Base-by-base conservation (phyloP, 768 basidiomycete genomes). In the Sarcomyxa edulis region DNA sequence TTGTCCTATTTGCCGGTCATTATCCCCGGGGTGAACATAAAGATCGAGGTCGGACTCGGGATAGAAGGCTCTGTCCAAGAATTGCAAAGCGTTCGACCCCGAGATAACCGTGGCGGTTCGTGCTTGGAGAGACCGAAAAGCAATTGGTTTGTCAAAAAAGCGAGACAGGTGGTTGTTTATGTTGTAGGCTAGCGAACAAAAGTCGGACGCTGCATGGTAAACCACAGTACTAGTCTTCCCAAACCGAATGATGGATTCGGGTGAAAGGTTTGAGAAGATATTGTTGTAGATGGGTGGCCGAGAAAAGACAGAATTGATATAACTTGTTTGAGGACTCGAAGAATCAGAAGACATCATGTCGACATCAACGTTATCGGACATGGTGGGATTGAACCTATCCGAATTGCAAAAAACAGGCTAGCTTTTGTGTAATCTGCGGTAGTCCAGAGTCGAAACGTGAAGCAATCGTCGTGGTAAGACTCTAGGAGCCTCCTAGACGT, bases 61-160 rank as follows among this genome's bases (percentile, higher is more conserved):
- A 43, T 74, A 76, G 25, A 54, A 53, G 0, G 57, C 46, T 11
- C 72, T 49, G 34, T 70, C 67, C 28, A 79, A 59, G 45, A 76
- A 74, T 35, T 78, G 76, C 2, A 77, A 61, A 0, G 73, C 76
- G 18, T 55, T 59, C 0, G 76, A 76, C 7, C 76, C 76, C 2
- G 76, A 78, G 15, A 79, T 66, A 15, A 78, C 45, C 0, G 65
- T 63, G 28, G 61, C 66, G 0, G 70, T 73, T 12, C 39, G 47
- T 0, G 59, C 62, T 48, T 72, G 74, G 3, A 74, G 53, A 4
- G 45, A 49, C 11, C 74, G 64, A 40, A 76, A 77, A 12, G 14
- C 27, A 6, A 37, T 7, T n/a, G 41, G 41, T 16, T 36, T 20
- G 4, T 9, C 3, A n/a, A 43, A 30, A 25, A 29, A 43, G 10